Percentiles rank a stretch among this genome's conserved stretches.
phyloP scores from a whole-genome alignment of 1,284 basidiomycete species.

The Trichosporon sp. region DNA sequence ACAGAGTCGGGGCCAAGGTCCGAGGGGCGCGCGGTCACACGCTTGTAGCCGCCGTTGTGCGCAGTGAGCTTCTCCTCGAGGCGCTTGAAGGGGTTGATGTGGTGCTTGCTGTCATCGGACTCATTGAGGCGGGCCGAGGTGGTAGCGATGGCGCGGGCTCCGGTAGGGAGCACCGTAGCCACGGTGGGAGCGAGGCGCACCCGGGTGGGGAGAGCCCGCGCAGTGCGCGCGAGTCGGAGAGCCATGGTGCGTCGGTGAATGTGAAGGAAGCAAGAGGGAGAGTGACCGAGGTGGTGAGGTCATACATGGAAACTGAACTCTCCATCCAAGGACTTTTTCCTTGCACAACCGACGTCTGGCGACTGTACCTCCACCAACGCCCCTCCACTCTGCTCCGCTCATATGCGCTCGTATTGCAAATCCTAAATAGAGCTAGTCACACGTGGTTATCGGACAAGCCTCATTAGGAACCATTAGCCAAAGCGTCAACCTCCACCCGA shows the following conservation, averaged over 20 bases:
- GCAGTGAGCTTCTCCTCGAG: slow-evolving; percentile 21
- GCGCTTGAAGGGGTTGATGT: slow-evolving; percentile 25
- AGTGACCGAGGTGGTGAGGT: slow-evolving; percentile 3
- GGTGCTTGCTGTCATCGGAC: background rate
- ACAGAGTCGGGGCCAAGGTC: slow-evolving; percentile 63
- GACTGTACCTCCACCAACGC: background rate
- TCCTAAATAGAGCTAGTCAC: background rate
- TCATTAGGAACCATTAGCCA: background rate
- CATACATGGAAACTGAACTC: background rate
- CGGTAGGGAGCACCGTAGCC: background rate
- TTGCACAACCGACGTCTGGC: background rate
- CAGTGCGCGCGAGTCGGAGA: background rate
- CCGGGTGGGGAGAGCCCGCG: background rate
- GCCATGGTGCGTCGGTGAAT: slow-evolving; percentile 19
- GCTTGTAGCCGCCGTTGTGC: slow-evolving; percentile 31
- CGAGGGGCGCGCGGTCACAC: slow-evolving; percentile 65
- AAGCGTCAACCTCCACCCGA: background rate
- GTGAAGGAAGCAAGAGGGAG: background rate
- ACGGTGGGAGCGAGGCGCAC: background rate
- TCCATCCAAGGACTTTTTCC: background rate
- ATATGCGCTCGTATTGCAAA: too few relatives aligned
- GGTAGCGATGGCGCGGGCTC: background rate
- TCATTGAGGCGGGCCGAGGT: background rate
- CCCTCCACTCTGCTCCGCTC: background rate
- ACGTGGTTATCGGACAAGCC: slow-evolving; percentile 1